Evolutionary conservation across 768 basidiomycete species (phyloP), one percentile per base, ranked within the genome.

Genomic region (Mycena metata): DNA sequence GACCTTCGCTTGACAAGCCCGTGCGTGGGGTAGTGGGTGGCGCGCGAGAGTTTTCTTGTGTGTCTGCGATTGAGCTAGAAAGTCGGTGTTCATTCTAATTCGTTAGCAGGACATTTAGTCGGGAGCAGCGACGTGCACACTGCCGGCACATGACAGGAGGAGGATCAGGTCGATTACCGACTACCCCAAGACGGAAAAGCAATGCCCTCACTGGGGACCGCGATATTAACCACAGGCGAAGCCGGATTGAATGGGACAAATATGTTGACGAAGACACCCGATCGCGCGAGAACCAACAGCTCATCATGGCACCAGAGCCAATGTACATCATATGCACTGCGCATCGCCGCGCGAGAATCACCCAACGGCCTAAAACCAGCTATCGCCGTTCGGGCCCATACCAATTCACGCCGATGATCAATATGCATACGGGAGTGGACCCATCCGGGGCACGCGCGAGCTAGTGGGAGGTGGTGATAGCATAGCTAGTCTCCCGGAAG

Each of bases 261-360:
- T 36, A 19, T 39, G 17, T 24, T 2, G 30, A 24, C 21, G 51
- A 41, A 36, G 11, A 19, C 43, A 23, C 45, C 26, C 23, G 3
- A 35, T 45, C 21, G 50, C 50, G 11, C 50, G 41, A 64, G 62
- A 47, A 19, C 7, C 39, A 26, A 51, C 35, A 42, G n/a, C 54
- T 21, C 51, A 55, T 55, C 33, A 45, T 60, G 42, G 52, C 51
- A 12, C 30, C 42, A 33, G 43, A 64, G 64, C 43, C 61, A 63
- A 46, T 41, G 62, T 64, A 64, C 62, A 54, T 64, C 61, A 64
- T 36, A n/a, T 26, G 26, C 42, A 39, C 39, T 39, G 39, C 21
- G 7, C 39, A 23, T 36, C 52, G 8, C 19, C 5, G 61, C 47
- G 50, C 61, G 30, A 41, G 51, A 54, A 54, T 47, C 36, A 45